These are phyloP conservation scores for Penicillium silybi DNA, from an alignment of 495 filamentous ascomycete species.

Conservation along the genomic window DNA sequence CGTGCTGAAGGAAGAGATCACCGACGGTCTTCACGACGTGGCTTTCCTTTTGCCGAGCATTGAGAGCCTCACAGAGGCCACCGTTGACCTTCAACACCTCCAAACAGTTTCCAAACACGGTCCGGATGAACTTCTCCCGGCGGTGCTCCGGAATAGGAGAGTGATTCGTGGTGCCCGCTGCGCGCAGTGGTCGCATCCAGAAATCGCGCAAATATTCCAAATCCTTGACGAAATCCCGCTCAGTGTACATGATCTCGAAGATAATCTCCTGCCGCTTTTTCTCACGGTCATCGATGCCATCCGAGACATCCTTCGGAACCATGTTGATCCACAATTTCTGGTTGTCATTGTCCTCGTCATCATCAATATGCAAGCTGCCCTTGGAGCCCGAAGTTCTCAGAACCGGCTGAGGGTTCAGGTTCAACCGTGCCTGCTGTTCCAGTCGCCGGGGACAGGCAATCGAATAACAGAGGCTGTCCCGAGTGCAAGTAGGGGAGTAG, in stretches of 20 bases:
- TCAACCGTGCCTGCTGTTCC: constrained; percentile 90
- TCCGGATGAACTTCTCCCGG: constrained; percentile 85
- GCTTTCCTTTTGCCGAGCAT: constrained; percentile 81
- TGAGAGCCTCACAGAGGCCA: constrained; percentile 78
- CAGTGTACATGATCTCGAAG: constrained; percentile 97
- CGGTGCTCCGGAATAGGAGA: constrained; percentile 88
- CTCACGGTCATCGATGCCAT: constrained; percentile 80
- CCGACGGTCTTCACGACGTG: constrained; percentile 87
- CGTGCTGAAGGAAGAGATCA: constrained; percentile 91
- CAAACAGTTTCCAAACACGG: constrained; percentile 92
- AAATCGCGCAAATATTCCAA: constrained; percentile 97
- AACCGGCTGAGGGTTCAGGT: constrained; percentile 85
- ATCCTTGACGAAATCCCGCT: constrained; percentile 99
- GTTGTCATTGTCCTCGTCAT: constrained; percentile 82
- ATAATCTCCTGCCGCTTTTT: constrained; percentile 98
- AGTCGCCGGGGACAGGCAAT: constrained; percentile 94
- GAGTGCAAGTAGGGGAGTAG: constrained; percentile 95
- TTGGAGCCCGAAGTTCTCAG: constrained; percentile 78
- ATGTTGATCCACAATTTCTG: constrained; percentile 99
- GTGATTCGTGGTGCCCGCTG: constrained; percentile 55
- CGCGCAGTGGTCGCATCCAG: constrained; percentile 92
- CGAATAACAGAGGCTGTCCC: constrained; percentile 93
- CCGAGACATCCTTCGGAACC: constrained; percentile 90
- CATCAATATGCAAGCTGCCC: constrained; percentile 69
- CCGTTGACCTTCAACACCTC: constrained; percentile 92